Base-by-base conservation (phyloP, 2,329 filamentous ascomycete species). In the Hortaea sp. region DNA sequence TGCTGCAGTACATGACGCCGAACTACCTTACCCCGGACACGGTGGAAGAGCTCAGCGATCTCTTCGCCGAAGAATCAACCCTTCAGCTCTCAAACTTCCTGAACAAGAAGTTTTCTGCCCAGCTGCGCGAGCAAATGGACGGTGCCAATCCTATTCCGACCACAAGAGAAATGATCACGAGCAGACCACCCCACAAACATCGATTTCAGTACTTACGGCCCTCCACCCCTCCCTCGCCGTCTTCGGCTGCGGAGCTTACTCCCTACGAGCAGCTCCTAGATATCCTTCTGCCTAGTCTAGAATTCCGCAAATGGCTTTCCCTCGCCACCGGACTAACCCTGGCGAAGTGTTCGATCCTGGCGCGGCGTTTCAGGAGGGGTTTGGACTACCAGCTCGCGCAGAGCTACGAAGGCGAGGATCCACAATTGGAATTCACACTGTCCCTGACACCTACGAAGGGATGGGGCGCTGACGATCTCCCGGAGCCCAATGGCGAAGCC, bases 321-420 rank as follows among this genome's bases (percentile, higher is more conserved):
- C 75, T 90, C 44, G 83, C 88, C 5, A 97, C 90, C 0, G 81
- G 83, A 31, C 81, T 86, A 51, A 75, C 73, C 1, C 69, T 97
- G 10, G 78, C 82, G 50, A 84, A 79, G 60, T 80, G 83, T 57
- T 84, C 94, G 59, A 67, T 94, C 43, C 67, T 94, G n/a, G 87
- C 86, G 0, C 81, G 92, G 20, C 80, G 89, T 31, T 98, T 98
- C 73, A 81, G 92, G 6, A 80, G 80, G 41, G 88, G 92, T 5
- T 69, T 82, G 51, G 92, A 98, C 67, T 98, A 98, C 64, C 94
- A 90, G 2, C 78, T 98, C 13, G 92, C 92, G 1, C 95, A 86
- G 13, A 82, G 85, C 20, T 88, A 94, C 61, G 83, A 76, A 30
- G 74, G 78, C 29, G 74, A 78, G 43, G 77, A 87, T 57, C 78